phyloP scores from a whole-genome alignment of 75 land plant species.

The Chamaecyparis obtusa region DNA sequence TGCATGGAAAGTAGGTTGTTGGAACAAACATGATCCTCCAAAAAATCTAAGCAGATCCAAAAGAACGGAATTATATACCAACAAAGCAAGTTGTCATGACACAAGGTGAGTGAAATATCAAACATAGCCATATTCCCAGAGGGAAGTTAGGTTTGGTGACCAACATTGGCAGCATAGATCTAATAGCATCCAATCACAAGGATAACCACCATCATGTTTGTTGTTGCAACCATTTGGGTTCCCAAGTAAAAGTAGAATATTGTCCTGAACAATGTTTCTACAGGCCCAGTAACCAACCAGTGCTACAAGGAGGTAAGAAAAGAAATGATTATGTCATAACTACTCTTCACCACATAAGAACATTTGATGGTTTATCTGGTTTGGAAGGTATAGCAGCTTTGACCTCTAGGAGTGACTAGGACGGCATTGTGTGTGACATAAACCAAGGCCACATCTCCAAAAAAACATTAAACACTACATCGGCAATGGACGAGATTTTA shows the following conservation, averaged over 20 bases:
- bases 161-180: constrained; percentile 76
- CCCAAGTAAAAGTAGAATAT: constrained; percentile 31
- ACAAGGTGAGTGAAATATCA: constrained; percentile 40
- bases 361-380: constrained; percentile 55
- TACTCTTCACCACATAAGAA: constrained; percentile 64
- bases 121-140: constrained; percentile 45
- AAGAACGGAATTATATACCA: constrained; percentile 61
- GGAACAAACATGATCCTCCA: constrained; percentile 73
- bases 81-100: constrained; percentile 60
- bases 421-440: constrained; percentile 66
- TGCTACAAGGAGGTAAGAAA: constrained; percentile 62
- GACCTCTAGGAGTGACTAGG: constrained; percentile 50
- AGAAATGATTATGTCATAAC: constrained; percentile 54
- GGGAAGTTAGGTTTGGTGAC: constrained; percentile 40
- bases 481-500: constrained; percentile 6
- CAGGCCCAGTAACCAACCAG: constrained; percentile 67
- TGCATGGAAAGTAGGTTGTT: constrained; percentile 78
- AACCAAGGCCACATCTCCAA: constrained; percentile 58
- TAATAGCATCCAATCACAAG: constrained; percentile 77
- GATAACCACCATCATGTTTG: constrained; percentile 57
- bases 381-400: constrained; percentile 68
- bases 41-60: constrained; percentile 59
- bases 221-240: constrained; percentile 53
- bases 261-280: constrained; percentile 44
- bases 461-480: constrained; percentile 37